Evolutionary conservation across 495 filamentous ascomycete genomes (phyloP), one percentile per base, ranked within the genome.

Genomic region (Xylaria curta): DNA sequence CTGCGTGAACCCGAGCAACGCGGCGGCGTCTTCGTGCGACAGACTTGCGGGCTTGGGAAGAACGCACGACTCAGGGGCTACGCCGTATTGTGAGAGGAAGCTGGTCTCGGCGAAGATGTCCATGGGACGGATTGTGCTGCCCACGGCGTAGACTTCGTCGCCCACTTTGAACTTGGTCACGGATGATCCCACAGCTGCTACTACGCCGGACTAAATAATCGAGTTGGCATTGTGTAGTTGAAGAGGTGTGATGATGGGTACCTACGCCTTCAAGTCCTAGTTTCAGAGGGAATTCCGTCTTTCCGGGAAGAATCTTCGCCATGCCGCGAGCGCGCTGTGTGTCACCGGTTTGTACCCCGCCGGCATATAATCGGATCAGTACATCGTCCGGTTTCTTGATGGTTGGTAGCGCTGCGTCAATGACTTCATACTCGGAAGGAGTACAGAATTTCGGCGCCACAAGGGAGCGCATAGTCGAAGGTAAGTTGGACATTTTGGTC

Each of bases 321-420:
- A 19, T 46, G 33, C 81, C 81, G 0, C 70, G 72, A 3, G 86
- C 83, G 40, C 86, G 73, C 69, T 87, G 86, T 2, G 86, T 83
- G 72, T 89, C 87, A 7, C 85, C 80, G 0, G 87, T 85, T 62
- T 84, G 81, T 62, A 89, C 76, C 44, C 79, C 80, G 0, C 81
- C 85, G 24, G 86, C 87, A 67, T 87, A 78, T 9, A 88, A 79
- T 64, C 81, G 81, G 73, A 90, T 82, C 8, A 90, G 74, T 13
- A 89, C 73, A 58, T 88, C 82, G 68, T 82, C 77, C 3, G 84
- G 78, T 17, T 76, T 64, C 2, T 67, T 74, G 61, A 87, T 78
- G 63, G 75, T 75, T 0, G 86, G 87, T 19, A 81, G 72, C 0
- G 85, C 83, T 26, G 87, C 63, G n/a, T 83, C 79, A 10, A 76